phyloP scores from a whole-genome alignment of 306 rosid species.

The Hippophae tibetana region DNA sequence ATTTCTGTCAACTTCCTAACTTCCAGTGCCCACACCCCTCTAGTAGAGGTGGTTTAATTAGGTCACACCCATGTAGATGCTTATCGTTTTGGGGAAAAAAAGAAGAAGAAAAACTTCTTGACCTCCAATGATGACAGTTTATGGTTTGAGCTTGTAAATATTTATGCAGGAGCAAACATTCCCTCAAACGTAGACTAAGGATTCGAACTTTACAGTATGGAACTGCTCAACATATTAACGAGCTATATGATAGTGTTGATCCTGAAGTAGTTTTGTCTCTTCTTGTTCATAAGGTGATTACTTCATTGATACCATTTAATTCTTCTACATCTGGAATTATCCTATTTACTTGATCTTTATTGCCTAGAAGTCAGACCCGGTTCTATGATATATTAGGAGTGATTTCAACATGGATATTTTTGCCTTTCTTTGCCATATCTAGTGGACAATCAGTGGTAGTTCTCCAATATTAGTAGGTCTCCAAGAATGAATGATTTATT shows the following conservation, averaged over 20 bases:
- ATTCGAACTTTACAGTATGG: conserved; percentile 77
- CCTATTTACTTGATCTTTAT: background rate
- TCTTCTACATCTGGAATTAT: background rate
- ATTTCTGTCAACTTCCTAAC: conserved; percentile 2
- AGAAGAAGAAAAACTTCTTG: too few species aligned
- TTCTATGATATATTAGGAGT: too few species aligned
- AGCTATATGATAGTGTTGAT: conserved; percentile 83
- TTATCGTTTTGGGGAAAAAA: too few species aligned
- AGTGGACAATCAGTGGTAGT: too few species aligned
- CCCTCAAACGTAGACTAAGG: conserved; percentile 75
- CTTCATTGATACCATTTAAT: background rate
- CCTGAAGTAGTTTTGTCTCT: conserved; percentile 78
- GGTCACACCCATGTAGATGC: too few species aligned
- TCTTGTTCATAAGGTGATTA: conserved; percentile 80
- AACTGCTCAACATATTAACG: conserved; percentile 60
- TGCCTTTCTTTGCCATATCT: too few species aligned
- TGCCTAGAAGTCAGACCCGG: too few species aligned
- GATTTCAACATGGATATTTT: too few species aligned
- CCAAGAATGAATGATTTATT: too few species aligned
- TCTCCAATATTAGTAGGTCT: too few species aligned
- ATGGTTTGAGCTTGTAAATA: conserved; percentile 16
- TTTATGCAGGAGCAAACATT: conserved; percentile 52
- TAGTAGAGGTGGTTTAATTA: too few species aligned
- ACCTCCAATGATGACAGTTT: background rate
- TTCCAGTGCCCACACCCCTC: background rate